phyloP scores from a whole-genome alignment of 163 green algal species.

The Coccomyxa subellipsoidea region DNA sequence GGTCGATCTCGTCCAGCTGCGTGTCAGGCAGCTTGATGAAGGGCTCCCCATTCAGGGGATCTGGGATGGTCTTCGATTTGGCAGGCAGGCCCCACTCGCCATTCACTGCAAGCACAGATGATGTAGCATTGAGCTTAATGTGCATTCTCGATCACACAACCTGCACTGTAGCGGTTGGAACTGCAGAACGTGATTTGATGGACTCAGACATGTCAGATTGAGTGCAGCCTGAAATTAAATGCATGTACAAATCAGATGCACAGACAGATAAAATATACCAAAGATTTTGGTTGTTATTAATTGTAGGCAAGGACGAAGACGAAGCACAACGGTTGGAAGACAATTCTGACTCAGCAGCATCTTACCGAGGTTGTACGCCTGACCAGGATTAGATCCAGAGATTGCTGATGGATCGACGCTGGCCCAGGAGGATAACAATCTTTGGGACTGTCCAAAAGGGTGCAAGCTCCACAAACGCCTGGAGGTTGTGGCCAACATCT shows the following conservation, averaged over 20 bases:
- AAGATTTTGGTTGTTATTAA: too few species aligned
- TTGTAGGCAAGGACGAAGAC: neutral
- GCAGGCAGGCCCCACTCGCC: slow-evolving; percentile 47
- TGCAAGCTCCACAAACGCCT: neutral
- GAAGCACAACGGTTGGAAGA: neutral
- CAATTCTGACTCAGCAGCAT: neutral
- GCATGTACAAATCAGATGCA: too few species aligned
- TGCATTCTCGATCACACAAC: too few species aligned
- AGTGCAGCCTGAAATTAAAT: too few species aligned
- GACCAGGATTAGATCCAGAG: slow-evolving; percentile 45
- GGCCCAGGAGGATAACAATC: slow-evolving; percentile 36
- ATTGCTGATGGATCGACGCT: slow-evolving; percentile 51
- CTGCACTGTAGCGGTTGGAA: too few species aligned
- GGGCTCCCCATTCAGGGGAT: slow-evolving; percentile 89
- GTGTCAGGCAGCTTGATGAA: slow-evolving; percentile 92
- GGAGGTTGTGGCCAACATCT: neutral
- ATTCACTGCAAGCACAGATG: slow-evolving; percentile 55
- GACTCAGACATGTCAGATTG: too few species aligned
- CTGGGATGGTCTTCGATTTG: slow-evolving; percentile 53
- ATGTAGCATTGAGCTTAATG: too few species aligned
- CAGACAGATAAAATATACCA: too few species aligned
- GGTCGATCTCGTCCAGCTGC: slow-evolving; percentile 58
- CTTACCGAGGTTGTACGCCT: slow-evolving; percentile 61
- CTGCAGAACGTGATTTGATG: slow-evolving; percentile 2
- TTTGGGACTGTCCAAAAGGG: neutral